Evolutionary conservation across 768 basidiomycete genomes (phyloP), one percentile per base, ranked within the genome.

Genomic region (Mycena floridula): DNA sequence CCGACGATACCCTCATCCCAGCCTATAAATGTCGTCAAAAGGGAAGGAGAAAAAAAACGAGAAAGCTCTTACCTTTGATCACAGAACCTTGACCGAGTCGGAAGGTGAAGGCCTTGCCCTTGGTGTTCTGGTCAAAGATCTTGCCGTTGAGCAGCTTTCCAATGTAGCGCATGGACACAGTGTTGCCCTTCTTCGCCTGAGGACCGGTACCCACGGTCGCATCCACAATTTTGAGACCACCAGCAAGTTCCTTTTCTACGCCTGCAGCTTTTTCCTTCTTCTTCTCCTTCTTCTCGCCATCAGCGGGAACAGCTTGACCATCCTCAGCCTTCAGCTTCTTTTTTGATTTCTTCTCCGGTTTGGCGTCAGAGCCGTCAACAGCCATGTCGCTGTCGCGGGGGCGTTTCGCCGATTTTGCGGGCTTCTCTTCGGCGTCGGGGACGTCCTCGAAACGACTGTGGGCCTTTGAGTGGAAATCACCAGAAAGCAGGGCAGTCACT

Each of bases 1-100:
- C 95, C 95, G 24, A 72, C 81, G 45, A 97, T 73, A 30, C 94
- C 95, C 56, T 89, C 70, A 54, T 97, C 95, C 93, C 94, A 96
- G 37, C 87, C 82, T 85, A 46, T 21, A 11, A 39, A 27, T n/a
- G 40, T 4, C 3, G 27, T 37, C 13, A 48, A 40, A 25, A 23
- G 22, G n/a, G 25, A 18, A 20, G 2, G 21, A 42, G 12, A 43
- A 16, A 30, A 40, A 24, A 35, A 38, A 30, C 36, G 25, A n/a
- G n/a, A n/a, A n/a, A n/a, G n/a, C n/a, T 48, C 67, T 37, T 46
- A 82, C 85, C 88, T 71, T 91, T 90, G 65, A 98, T 96, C 42
- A 98, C 95, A 59, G 95, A 85, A 21, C 89, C 90, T 47, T 76
- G 69, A 27, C 94, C 95, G 20, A 98, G 73, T 24, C 65, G 74